Evolutionary conservation across 2,329 filamentous ascomycete species (phyloP).

Genomic region (Pseudonectria foliicola): DNA sequence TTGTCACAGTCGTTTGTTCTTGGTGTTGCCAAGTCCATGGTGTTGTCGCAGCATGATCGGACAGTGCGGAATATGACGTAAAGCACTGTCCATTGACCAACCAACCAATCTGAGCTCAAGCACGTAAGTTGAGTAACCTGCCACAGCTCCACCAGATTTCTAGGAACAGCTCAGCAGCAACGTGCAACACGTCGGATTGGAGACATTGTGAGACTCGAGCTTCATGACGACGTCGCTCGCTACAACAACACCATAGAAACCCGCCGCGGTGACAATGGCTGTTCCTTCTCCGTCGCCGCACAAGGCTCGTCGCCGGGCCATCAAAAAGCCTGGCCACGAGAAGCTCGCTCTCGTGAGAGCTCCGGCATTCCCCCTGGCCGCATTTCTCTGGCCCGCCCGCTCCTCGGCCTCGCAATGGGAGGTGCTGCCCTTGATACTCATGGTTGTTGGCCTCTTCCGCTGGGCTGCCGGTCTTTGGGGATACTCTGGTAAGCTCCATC

Average conservation of each 20-base stretch:
- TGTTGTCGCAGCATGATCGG: conserved; percentile 13
- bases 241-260: conserved; percentile 5
- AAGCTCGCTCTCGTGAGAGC: conserved; percentile 39
- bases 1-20: conserved; percentile 2
- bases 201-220: conserved; percentile 4
- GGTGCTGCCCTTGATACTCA: conserved; percentile 77
- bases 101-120: conserved; percentile 6
- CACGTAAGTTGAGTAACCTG: too few species aligned
- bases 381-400: conserved; percentile 90
- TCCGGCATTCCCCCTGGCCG: conserved; percentile 82
- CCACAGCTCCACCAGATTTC: conserved; percentile 16
- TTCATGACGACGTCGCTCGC: conserved; percentile 12
- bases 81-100: conserved; percentile 4
- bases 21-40: conserved; percentile 15
- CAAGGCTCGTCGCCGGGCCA: conserved; percentile 50
- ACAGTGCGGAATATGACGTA: conserved; percentile 7
- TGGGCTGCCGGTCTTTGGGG: conserved; percentile 92
- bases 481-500: conserved; percentile 65
- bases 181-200: not conserved
- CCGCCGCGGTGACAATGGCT: conserved; percentile 38
- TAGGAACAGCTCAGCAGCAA: conserved; percentile 8
- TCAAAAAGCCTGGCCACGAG: conserved; percentile 41
- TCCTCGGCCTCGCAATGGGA: conserved; percentile 86
- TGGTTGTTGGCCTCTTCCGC: conserved; percentile 83
- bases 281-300: conserved; percentile 48